Base-by-base conservation (phyloP, 441 rosid species). In the Hura crepitans region DNA sequence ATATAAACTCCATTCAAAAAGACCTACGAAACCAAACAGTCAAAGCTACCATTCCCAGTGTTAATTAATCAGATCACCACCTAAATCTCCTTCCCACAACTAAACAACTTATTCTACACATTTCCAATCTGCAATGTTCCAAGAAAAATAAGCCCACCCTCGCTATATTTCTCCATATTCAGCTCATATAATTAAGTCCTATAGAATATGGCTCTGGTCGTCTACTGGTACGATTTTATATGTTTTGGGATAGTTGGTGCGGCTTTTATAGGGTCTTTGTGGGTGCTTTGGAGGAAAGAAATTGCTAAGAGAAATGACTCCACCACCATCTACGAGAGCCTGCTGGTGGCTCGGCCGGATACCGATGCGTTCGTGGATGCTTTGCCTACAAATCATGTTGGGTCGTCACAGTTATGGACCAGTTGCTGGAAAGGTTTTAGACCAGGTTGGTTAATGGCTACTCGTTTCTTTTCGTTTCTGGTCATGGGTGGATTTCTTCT, bases 381-480 rank as follows among this genome's bases (percentile, higher is more conserved):
- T 31, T 62, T 75, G 60, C 84, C 86, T 7, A 67, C 1, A 31
- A 86, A 81, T 74, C 86, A 86, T 30, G 80, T 87, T 25, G 85
- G 82, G 23, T 76, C 83, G 22, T 56, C 81, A 74, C 88, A 75
- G 77, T 77, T 89, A 28, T 88, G 98, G 97, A 78, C 80, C 70
- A 85, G 88, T 69, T 91, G 96, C 74, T 93, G 97, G 97, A 84
- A 72, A 70, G 82, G 82, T 59, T 25, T 93, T 70, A 91, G 88
- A 71, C 97, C 98, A 0, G 86, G 84, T 0, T 89, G 95, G 89
- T 87, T 93, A 23, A 71, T 91, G 39, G 59, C 76, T 11, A 82
- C 88, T 37, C 93, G 97, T 14, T 76, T 84, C 62, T 66, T 60
- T 35, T 88, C 97, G 13, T 82, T 89, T 63, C 70, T 75, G 2